Evolutionary conservation across 176 grass and related monocot genomes (phyloP).

Genomic region (Aegilops sharonensis): DNA sequence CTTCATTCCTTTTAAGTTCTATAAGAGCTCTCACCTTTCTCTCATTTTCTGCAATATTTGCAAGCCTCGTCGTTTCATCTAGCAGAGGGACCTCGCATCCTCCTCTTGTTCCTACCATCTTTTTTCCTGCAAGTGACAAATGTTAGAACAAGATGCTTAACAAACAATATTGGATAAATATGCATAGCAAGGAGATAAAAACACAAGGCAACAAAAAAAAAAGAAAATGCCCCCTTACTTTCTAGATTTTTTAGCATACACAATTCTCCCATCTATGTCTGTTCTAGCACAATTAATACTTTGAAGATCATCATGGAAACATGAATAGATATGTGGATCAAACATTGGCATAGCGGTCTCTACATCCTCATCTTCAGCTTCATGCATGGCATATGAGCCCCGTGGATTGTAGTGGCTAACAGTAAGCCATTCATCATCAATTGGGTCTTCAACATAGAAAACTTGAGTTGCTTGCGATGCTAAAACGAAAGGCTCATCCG

Average conservation of each 20-base stretch:
- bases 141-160: no score
- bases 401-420: not conserved
- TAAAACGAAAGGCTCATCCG: not conserved
- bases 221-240: not conserved
- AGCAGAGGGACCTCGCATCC: no score
- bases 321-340: not conserved
- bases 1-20: no score
- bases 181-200: not conserved
- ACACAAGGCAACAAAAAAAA: not conserved
- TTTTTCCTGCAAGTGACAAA: not conserved
- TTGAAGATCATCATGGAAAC: not conserved
- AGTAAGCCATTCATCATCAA: not conserved
- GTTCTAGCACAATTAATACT: not conserved
- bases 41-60: no score
- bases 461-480: not conserved
- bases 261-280: not conserved
- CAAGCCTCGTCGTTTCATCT: no score
- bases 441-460: not conserved
- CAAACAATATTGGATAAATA: not conserved
- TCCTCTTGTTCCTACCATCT: no score
- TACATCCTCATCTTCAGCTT: not conserved
- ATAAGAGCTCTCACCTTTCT: no score
- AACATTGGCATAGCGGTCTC: not conserved
- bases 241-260: not conserved
- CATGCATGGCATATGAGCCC: not conserved